Conservation (phyloP, 768 basidiomycete genomes). For the Suillus placidus region DNA sequence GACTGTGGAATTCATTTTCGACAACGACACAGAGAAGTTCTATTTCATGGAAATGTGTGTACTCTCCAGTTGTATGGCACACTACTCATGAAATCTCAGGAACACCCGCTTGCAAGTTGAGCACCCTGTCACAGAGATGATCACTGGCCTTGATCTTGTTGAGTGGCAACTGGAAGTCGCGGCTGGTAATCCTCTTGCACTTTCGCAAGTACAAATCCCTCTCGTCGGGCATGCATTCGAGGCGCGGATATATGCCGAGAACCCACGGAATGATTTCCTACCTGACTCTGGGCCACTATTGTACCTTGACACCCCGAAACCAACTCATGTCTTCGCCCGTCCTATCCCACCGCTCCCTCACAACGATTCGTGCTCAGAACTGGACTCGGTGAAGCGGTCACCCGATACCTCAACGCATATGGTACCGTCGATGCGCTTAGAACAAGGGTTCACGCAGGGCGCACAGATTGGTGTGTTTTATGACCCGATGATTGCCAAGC, state of each 20-base stretch:
- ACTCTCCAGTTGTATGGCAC: background rate
- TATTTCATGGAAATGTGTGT: conserved; percentile 96
- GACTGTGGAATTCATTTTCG: conserved; percentile 97
- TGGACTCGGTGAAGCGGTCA: conserved; percentile 21
- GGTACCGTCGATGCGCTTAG: conserved; percentile 75
- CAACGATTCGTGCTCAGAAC: conserved; percentile 1
- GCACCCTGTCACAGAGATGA: conserved; percentile 94
- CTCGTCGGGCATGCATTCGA: conserved; percentile 94
- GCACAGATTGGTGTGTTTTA: conserved; percentile 86
- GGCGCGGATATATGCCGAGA: conserved; percentile 94
- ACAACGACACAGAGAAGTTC: conserved; percentile 84
- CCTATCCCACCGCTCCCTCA: conserved; percentile 20
- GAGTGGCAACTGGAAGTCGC: conserved; percentile 96
- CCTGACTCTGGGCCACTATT: conserved; percentile 86
- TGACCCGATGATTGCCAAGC: conserved; percentile 91
- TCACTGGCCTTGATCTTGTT: conserved; percentile 91
- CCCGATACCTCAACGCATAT: conserved; percentile 31
- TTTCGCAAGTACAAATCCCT: conserved; percentile 76
- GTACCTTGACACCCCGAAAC: conserved; percentile 78
- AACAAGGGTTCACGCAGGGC: conserved; percentile 84
- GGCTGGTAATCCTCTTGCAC: conserved; percentile 82
- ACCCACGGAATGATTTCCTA: conserved; percentile 89
- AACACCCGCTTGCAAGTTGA: conserved; percentile 87
- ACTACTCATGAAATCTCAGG: conserved; percentile 41
- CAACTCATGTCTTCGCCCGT: conserved; percentile 71